Conservation (phyloP, 306 rosid genomes). For the Geum urbanum region DNA sequence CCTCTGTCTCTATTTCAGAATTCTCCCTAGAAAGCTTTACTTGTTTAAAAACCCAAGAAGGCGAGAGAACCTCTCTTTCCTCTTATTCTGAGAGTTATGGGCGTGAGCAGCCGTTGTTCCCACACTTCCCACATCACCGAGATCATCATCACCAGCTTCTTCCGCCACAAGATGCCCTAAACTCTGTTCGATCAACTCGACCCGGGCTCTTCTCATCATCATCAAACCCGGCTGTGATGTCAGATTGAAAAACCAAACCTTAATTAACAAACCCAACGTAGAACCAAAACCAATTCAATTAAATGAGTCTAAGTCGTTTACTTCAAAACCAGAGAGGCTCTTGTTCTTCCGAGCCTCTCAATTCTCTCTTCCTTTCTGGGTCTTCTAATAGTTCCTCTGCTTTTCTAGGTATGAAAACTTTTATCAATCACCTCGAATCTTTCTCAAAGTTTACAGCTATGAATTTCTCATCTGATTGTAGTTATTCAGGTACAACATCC, state of each 20-base stretch:
- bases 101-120: constrained; percentile 83
- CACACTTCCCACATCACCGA: constrained; percentile 90
- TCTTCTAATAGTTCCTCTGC: constrained; percentile 38
- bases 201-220: too few relatives aligned
- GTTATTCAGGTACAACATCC: constrained; percentile 53
- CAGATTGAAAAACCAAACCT: not conserved
- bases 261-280: too few relatives aligned
- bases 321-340: constrained; percentile 43
- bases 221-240: constrained; percentile 21
- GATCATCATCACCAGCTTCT: constrained; percentile 91
- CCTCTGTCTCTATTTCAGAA: not conserved
- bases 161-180: constrained; percentile 54
- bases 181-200: not conserved
- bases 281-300: not conserved
- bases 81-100: constrained; percentile 80
- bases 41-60: not conserved
- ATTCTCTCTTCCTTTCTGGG: constrained; percentile 54
- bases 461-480: too few relatives aligned
- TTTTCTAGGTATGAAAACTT: not conserved
- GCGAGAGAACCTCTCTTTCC: not conserved
- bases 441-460: too few relatives aligned
- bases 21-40: not conserved
- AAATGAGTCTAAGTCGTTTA: constrained; percentile 28
- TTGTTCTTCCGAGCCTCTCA: constrained; percentile 42
- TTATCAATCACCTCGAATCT: too few relatives aligned